These are phyloP conservation scores for Acer yangbiense DNA, from an alignment of 345 rosid genomes.

Conservation along the genomic window DNA sequence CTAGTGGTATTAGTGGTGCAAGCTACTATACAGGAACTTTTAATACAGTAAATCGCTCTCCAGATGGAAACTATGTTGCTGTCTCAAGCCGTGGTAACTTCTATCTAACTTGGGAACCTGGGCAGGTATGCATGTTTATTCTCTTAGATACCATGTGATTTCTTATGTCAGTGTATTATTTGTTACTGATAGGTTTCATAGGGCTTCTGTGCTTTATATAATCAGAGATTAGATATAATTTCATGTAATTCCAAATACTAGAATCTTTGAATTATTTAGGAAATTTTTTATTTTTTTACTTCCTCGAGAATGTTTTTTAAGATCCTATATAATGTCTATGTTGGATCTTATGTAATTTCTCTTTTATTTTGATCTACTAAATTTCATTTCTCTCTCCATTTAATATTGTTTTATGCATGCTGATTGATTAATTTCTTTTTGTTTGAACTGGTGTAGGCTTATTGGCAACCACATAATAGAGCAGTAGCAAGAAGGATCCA, in stretches of 20 bases:
- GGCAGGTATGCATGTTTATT: slow-evolving; percentile 58
- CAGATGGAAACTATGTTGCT: slow-evolving; percentile 91
- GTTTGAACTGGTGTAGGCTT: slow-evolving; percentile 50
- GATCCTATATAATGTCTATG: not conserved
- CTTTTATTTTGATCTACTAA: not conserved
- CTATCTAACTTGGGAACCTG: slow-evolving; percentile 96
- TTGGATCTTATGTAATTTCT: not conserved
- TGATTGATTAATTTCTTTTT: not conserved
- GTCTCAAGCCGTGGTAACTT: slow-evolving; percentile 99
- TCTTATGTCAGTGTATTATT: not conserved
- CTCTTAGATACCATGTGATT: not conserved
- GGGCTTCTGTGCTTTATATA: not conserved
- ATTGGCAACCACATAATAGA: slow-evolving; percentile 99
- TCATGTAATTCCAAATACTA: not conserved
- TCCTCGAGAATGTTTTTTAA: not conserved
- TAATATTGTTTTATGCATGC: not conserved
- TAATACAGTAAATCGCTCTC: slow-evolving; percentile 90
- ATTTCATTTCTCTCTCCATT: not conserved
- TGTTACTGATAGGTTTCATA: not conserved
- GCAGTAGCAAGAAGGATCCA: slow-evolving; percentile 94
- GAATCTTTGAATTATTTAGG: not conserved
- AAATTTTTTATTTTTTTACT: not conserved
- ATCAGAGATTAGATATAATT: not conserved
- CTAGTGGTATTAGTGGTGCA: slow-evolving; percentile 98
- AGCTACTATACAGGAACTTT: slow-evolving; percentile 96